Base-by-base conservation (phyloP, 768 basidiomycete species). In the Cyclocybe cylindracea region DNA sequence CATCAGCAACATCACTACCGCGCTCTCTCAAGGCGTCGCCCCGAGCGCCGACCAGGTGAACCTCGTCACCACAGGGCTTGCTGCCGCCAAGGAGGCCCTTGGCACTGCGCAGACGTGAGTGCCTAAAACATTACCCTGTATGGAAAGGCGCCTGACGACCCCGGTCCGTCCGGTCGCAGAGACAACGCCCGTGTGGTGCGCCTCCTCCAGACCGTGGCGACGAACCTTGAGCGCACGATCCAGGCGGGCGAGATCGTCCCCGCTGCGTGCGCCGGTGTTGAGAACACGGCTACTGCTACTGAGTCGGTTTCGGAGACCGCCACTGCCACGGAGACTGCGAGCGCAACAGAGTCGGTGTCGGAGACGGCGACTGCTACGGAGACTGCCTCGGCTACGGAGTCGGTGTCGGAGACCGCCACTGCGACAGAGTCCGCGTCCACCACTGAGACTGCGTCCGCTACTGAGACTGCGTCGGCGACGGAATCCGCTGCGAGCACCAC, bases 1-100 rank as follows among this genome's bases (percentile, higher is more conserved):
- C 18, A 44, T 56, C 7, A 34, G 31, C 19, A 33, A 31, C 19
- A 43, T 59, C n/a, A 49, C 51, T 9, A n/a, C 29, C 9, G 43
- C 51, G n/a, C 31, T 59, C 10, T 10, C 18, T 8, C 31, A 42
- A 2, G 58, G 58, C 10, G 41, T 33, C 13, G 37, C 42, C 19
- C 51, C 55, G 37, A 31, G 45, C 5, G 19, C 44, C 8, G 49
- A 36, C 2, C 39, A 39, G 16, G 46, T 53, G 14, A 49, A 36
- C 14, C 39, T 39, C n/a, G 43, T 56, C 38, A 49, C 47, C 33
- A 48, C 34, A 3, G 55, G 51, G 1, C 48, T 59, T 10, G 32
- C 31, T 5, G n/a, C n/a, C 10, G 45, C 55, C 13, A 44, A 50
- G 10, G 46, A 50, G n/a, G 51, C 48, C 34, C 49, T 59, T 7